Evolutionary conservation across 2,329 filamentous ascomycete genomes (phyloP).

Genomic region (Neonectria ditissima): DNA sequence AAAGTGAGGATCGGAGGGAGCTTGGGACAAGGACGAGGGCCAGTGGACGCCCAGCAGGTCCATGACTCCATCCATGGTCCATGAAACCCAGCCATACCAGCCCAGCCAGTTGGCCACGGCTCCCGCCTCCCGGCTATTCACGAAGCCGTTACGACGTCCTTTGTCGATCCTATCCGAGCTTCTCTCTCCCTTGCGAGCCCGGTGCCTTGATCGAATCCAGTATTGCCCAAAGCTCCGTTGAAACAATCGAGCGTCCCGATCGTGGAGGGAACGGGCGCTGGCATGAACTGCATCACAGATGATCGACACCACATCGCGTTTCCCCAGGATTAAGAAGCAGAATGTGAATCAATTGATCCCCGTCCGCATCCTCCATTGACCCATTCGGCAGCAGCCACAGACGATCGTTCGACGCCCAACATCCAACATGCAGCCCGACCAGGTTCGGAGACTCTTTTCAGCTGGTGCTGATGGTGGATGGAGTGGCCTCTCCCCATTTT

Average conservation of each 20-base stretch:
- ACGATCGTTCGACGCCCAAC: slow-evolving; percentile 24
- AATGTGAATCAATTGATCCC: slow-evolving; percentile 13
- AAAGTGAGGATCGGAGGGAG: slow-evolving; percentile 12
- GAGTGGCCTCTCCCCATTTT: slow-evolving; percentile 18
- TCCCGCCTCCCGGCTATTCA: slow-evolving; percentile 28
- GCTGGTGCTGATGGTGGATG: slow-evolving; percentile 31
- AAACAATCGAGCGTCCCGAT: slow-evolving; percentile 27
- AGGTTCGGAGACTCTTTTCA: slow-evolving; percentile 13
- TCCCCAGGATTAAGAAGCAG: slow-evolving; percentile 16
- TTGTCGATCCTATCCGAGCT: slow-evolving; percentile 43
- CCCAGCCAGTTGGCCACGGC: slow-evolving; percentile 38
- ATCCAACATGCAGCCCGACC: slow-evolving; percentile 24
- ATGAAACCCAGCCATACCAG: slow-evolving; percentile 18
- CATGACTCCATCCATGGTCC: too few relatives aligned
- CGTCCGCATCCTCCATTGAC: slow-evolving; percentile 8
- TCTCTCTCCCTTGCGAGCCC: slow-evolving; percentile 25
- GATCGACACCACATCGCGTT: slow-evolving; percentile 26
- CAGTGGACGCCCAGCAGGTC: slow-evolving; percentile 17
- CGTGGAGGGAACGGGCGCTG: slow-evolving; percentile 22
- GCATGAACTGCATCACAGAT: slow-evolving; percentile 24
- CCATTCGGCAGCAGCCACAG: background rate
- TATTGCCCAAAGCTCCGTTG: slow-evolving; percentile 28
- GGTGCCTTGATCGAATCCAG: slow-evolving; percentile 15
- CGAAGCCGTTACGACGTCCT: slow-evolving; percentile 26
- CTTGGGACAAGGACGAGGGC: slow-evolving; percentile 16